Conservation (phyloP, 1,139 yeast genomes). For the Magnusiomyces suaveolens region DNA sequence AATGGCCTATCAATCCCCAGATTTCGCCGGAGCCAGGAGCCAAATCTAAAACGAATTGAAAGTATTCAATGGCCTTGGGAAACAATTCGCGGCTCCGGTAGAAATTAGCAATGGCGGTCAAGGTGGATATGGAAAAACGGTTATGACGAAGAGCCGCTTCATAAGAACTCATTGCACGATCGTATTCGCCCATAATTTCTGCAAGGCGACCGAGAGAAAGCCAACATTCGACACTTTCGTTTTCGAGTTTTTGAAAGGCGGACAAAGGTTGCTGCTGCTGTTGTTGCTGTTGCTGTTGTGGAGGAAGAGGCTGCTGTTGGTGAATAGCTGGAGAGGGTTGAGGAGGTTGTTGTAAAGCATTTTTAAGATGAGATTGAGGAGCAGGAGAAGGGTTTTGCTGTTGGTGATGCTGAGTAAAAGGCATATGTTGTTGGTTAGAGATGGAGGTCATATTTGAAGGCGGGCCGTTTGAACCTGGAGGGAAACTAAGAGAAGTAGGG, state of each 20-base stretch:
- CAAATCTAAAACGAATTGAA: constrained; percentile 73
- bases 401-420: background rate
- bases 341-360: constrained; percentile 15
- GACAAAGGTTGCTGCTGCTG: constrained; percentile 26
- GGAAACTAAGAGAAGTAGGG: too few species aligned
- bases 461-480: too few species aligned
- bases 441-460: too few species aligned
- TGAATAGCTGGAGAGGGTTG: constrained; percentile 12
- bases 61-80: constrained; percentile 86
- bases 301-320: constrained; percentile 15
- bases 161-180: constrained; percentile 79
- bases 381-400: background rate
- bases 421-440: background rate
- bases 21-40: constrained; percentile 89
- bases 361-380: constrained; percentile 9
- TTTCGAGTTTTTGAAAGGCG: constrained; percentile 40
- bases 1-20: constrained; percentile 96
- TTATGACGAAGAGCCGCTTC: constrained; percentile 84
- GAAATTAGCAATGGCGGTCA: constrained; percentile 77
- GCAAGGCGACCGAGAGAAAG: constrained; percentile 80
- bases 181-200: constrained; percentile 79
- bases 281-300: constrained; percentile 17
- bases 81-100: constrained; percentile 85
- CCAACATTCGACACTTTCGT: constrained; percentile 82
- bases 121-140: constrained; percentile 75